Evolutionary conservation across 2,329 filamentous ascomycete genomes (phyloP).

Genomic region (Fusarium sp.): DNA sequence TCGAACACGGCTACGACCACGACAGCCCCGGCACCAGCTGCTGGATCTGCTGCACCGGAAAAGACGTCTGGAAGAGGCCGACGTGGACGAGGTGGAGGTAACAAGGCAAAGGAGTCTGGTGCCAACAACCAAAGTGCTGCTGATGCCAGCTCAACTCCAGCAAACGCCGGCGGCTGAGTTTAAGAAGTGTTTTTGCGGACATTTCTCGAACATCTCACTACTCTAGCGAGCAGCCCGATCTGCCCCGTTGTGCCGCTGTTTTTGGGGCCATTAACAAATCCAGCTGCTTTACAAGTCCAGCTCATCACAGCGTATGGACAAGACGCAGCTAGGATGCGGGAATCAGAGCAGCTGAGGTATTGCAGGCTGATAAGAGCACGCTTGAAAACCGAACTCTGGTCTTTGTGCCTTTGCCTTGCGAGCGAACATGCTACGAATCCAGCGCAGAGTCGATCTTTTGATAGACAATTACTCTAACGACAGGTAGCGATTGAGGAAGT

Average conservation of each 20-base stretch:
- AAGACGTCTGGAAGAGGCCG: conserved; percentile 48
- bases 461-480: conserved; percentile 4
- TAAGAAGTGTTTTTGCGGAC: not conserved
- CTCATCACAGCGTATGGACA: conserved; percentile 20
- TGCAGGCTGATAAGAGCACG: conserved; percentile 14
- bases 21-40: conserved; percentile 27
- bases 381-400: not conserved
- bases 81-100: conserved; percentile 48
- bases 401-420: not conserved
- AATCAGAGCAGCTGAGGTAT: not conserved
- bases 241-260: conserved; percentile 18
- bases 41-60: conserved; percentile 39
- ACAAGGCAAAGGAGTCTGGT: conserved; percentile 41
- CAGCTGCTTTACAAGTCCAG: conserved; percentile 14
- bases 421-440: conserved; percentile 11
- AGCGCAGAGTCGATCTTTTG: conserved; percentile 19
- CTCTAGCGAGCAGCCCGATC: conserved; percentile 15
- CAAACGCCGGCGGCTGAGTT: conserved; percentile 37
- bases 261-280: not conserved
- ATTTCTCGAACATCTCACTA: conserved; percentile 29
- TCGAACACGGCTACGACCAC: conserved; percentile 24
- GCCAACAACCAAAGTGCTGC: conserved; percentile 18
- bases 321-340: not conserved
- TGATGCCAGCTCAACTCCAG: not conserved
- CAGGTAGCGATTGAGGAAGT: conserved; percentile 1